Evolutionary conservation across 495 filamentous ascomycete genomes (phyloP), one percentile per base, ranked within the genome.

Genomic region (Xylaria curta): DNA sequence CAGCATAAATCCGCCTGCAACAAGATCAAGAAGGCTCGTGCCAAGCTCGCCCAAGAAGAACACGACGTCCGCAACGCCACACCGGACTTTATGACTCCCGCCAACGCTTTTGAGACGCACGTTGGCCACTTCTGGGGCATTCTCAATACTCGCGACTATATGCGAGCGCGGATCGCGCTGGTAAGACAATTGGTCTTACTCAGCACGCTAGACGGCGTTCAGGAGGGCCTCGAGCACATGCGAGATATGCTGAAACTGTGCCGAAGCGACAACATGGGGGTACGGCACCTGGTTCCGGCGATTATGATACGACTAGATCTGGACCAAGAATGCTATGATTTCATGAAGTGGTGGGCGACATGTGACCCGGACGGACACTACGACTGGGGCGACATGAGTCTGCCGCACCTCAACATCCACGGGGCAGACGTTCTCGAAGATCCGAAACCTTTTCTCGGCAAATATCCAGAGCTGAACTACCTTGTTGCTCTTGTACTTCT

Each of bases 291-390:
- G 8, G 63, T 86, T 5, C 88, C 87, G 8, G 75, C 75, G 0
- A 49, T 85, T 58, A 78, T 82, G 54, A 51, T 89, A n/a, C 82
- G 87, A 19, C 77, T 88, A 58, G 78, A 81, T 24, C 79, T 76
- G 67, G 86, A 89, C 68, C 86, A 89, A 67, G 83, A 88, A 62
- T 85, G 81, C 78, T 90, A 89, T 71, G 85, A 88, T 66, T 88
- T 88, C 67, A 68, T 84, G 31, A 88, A 86, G 72, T 88, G 83
- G 84, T 87, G 78, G 76, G 72, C 26, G 5, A 80, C 76, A 24
- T 77, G 68, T 21, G 75, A 60, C 17, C 42, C 74, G 31, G 61
- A 78, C 7, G 19, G 65, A 13, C 44, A 75, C 8, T 82, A 86
- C 65, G 77, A 85, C 53, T 85, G 76, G 81, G 77, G 75, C n/a